Evolutionary conservation across 1,284 basidiomycete genomes (phyloP).

Genomic region (Anthracocystis setariae): DNA sequence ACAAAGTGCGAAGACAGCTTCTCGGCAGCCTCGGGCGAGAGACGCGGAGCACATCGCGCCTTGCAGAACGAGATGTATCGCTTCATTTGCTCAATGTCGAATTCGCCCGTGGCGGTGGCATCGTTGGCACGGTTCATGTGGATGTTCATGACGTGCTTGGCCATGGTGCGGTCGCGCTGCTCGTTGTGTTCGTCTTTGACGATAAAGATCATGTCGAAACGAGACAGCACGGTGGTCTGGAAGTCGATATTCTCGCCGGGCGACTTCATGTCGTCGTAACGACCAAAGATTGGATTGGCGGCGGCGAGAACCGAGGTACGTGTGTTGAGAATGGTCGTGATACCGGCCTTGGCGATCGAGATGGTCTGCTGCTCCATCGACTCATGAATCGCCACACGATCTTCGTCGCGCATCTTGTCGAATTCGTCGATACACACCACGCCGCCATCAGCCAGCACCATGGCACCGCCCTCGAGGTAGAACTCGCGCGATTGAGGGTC

Average conservation of each 20-base stretch:
- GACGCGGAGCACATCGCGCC: slow-evolving; percentile 91
- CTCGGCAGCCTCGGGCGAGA: slow-evolving; percentile 92
- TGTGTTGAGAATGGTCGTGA: slow-evolving; percentile 96
- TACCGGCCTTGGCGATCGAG: slow-evolving; percentile 98
- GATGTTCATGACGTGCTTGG: slow-evolving; percentile 97
- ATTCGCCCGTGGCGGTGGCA: slow-evolving; percentile 77
- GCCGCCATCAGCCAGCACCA: slow-evolving; percentile 98
- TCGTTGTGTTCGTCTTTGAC: slow-evolving; percentile 99
- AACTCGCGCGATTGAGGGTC: slow-evolving; percentile 94
- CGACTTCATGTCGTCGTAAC: slow-evolving; percentile 96
- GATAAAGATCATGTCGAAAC: slow-evolving; percentile 99
- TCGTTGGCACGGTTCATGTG: slow-evolving; percentile 90
- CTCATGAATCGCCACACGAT: slow-evolving; percentile 98
- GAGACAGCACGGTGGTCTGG: slow-evolving; percentile 96
- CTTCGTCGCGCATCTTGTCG: slow-evolving; percentile 99
- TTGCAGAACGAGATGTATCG: slow-evolving; percentile 96
- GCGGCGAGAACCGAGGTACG: slow-evolving; percentile 95
- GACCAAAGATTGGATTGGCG: slow-evolving; percentile 97
- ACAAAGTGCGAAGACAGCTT: slow-evolving; percentile 98
- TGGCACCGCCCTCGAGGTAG: slow-evolving; percentile 97
- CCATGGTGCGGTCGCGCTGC: slow-evolving; percentile 88
- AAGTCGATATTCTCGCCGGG: slow-evolving; percentile 99
- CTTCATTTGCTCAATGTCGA: slow-evolving; percentile 98
- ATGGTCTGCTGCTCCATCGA: slow-evolving; percentile 99
- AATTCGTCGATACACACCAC: slow-evolving; percentile 99